A percentile compares a stretch with the other conserved stretches of the same genome.
phyloP scores from a whole-genome alignment of 768 basidiomycete genomes.

The Lactifluus subvellereus region DNA sequence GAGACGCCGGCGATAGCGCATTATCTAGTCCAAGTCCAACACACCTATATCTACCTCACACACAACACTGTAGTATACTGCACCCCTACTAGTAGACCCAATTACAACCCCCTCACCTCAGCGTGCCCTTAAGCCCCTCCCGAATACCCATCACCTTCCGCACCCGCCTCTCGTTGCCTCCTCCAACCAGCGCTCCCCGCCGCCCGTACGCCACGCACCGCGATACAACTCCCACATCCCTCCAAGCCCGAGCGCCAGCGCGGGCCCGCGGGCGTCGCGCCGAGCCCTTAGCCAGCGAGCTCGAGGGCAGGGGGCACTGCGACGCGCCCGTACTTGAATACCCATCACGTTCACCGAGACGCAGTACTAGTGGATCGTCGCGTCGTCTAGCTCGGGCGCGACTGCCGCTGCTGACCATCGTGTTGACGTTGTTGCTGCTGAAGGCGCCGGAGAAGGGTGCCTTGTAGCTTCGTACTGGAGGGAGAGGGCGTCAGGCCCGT shows the following conservation, averaged over 20 bases:
- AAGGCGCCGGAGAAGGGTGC: background rate
- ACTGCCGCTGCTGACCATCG: constrained; percentile 4
- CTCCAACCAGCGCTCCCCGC: constrained; percentile 61
- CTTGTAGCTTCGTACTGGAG: constrained; percentile 1
- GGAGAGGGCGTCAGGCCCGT: constrained; percentile 10
- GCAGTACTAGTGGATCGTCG: constrained; percentile 55
- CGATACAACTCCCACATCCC: constrained; percentile 43
- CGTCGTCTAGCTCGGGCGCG: constrained; percentile 47
- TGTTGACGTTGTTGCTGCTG: too few species aligned
- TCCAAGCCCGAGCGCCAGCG: constrained; percentile 33
- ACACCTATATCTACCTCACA: too few species aligned
- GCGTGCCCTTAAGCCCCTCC: constrained; percentile 31
- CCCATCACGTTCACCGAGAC: constrained; percentile 53
- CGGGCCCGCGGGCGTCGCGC: constrained; percentile 27
- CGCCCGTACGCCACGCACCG: constrained; percentile 53
- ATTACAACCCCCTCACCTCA: background rate
- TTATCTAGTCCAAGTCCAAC: background rate
- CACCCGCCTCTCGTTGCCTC: constrained; percentile 39
- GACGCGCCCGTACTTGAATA: constrained; percentile 67
- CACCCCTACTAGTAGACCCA: background rate
- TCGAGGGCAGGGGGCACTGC: constrained; percentile 65
- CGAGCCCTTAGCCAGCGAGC: constrained; percentile 55
- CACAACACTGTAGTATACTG: too few species aligned
- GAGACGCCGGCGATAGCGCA: background rate
- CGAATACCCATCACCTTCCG: constrained; percentile 28